These are phyloP conservation scores for Penicillium diatomitis DNA, from an alignment of 495 filamentous ascomycete genomes.

Conservation along the genomic window DNA sequence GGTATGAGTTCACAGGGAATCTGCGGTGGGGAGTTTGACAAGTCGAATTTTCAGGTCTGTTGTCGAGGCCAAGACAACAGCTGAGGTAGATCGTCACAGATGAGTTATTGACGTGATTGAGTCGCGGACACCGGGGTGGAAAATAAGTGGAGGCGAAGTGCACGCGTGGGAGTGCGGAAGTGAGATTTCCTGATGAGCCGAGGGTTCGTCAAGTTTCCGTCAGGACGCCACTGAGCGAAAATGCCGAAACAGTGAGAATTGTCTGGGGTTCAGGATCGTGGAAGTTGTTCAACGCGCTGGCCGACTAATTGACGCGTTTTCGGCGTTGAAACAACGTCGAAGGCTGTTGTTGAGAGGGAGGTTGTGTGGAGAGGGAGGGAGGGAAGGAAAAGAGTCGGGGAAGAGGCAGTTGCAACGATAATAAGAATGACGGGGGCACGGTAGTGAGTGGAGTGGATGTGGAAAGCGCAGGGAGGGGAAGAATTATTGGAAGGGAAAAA, in stretches of 20 bases:
- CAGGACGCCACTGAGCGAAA: conserved; percentile 13
- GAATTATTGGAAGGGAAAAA: neutral
- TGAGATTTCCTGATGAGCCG: conserved; percentile 1
- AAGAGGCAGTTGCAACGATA: conserved; percentile 18
- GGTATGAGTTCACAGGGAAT: conserved; percentile 16
- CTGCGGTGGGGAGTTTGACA: conserved; percentile 2
- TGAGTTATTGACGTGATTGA: too few species aligned
- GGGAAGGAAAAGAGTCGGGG: conserved; percentile 8
- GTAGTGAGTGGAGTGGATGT: conserved; percentile 17
- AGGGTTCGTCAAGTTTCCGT: conserved; percentile 12
- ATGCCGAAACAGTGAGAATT: conserved; percentile 10
- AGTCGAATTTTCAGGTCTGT: conserved; percentile 12
- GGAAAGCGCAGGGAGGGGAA: conserved; percentile 4
- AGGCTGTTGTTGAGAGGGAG: conserved; percentile 1
- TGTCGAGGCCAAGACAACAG: conserved; percentile 10
- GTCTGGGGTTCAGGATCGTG: neutral
- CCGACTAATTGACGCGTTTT: conserved; percentile 16
- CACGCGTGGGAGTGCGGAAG: conserved; percentile 2
- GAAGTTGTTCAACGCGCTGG: conserved; percentile 2
- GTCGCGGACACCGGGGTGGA: neutral
- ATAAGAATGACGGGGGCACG: conserved; percentile 24
- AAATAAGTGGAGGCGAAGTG: conserved; percentile 1
- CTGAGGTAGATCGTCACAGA: conserved; percentile 7
- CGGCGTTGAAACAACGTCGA: neutral
- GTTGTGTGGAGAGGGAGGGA: conserved; percentile 4